Evolutionary conservation across 495 filamentous ascomycete genomes (phyloP), one percentile per base, ranked within the genome.

Genomic region (Neurospora intermedia): DNA sequence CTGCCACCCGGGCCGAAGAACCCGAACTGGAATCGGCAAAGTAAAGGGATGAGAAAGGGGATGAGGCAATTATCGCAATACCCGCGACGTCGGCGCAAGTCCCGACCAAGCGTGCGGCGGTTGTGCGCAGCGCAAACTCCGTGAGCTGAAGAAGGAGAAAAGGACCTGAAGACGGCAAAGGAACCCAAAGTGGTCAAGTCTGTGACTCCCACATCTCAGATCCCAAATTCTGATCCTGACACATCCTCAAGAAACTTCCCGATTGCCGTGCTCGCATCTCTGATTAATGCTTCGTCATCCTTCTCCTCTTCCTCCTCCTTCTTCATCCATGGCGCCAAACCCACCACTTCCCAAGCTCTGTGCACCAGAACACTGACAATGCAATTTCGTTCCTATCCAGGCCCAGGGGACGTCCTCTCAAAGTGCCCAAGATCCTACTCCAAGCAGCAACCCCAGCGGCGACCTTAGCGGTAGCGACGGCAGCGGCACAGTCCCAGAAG

Each of bases 171-270:
- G 46, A 13, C 31, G 54, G 13, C 54, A 18, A 62, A 62, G 54
- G 54, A 62, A 31, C 54, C 54, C 13, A 35, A 62, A 62, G 23
- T 62, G 54, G 66, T 76, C 77, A 81, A 81, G 80, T 81, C 78
- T 66, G 80, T 81, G 71, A 73, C 73, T 71, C 73, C 78, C 40
- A 20, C 20, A 35, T 69, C 80, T 18, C 70, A 72, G 74, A 77
- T 66, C 41, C 69, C 69, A 48, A 69, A 69, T 70, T 66, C 74
- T 81, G 71, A 77, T 84, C 76, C 82, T 70, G 42, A 39, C 39
- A 39, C 39, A 39, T 6, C 6, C 1, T 8, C 1, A 8, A 39
- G 39, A 16, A 62, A 35, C 69, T 62, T 66, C 69, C 42, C 74
- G 66, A 45, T 35, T 70, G 23, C 42, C 66, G 35, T 70, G 46